Base-by-base conservation (phyloP, 345 rosid species). In the Citrus glauca region DNA sequence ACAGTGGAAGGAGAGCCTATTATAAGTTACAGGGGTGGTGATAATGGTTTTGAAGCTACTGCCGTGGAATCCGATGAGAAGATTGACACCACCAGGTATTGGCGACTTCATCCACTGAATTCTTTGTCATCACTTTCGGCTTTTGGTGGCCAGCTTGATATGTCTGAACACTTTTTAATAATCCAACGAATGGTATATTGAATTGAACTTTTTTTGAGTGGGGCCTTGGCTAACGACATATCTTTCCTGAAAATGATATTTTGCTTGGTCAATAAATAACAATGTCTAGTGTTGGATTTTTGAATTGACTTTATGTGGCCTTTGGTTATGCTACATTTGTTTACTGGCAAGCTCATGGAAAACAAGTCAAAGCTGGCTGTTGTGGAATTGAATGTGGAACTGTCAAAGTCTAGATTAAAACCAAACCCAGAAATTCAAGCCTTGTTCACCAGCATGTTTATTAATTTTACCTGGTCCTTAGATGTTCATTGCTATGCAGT, bases 1-100 rank as follows among this genome's bases (percentile, higher is more conserved):
- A 91, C 89, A 6, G 77, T 97, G 79, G 98, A 93, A 71, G 99
- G 95, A 79, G 99, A 97, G 81, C 98, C 99, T 66, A 86, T 93
- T 63, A 82, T 93, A 74, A 92, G 95, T 85, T 97, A 97, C 40
- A 82, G 50, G 80, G 99, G 99, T 73, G 98, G 97, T 40, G 87
- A 89, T 48, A 90, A 92, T 75, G 99, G 98, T 72, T 91, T 91
- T 79, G 94, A 88, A 87, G 95, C 99, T 68, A 94, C 98, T 30
- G 97, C 95, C 10, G 89, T 92, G 13, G 94, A 94, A 73, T 88
- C 98, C 27, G 96, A 90, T 82, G 98, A 93, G 87, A 90, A 83
- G 88, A 89, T 94, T 76, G 98, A 94, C 73, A 71, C 91, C 57
- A 77, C 86, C 67, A 94, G 99, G 99, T 93, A 86, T 17, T 45